Evolutionary conservation across 305 asterid genomes (phyloP).

Genomic region (Fraxinus xanthoxyloides): DNA sequence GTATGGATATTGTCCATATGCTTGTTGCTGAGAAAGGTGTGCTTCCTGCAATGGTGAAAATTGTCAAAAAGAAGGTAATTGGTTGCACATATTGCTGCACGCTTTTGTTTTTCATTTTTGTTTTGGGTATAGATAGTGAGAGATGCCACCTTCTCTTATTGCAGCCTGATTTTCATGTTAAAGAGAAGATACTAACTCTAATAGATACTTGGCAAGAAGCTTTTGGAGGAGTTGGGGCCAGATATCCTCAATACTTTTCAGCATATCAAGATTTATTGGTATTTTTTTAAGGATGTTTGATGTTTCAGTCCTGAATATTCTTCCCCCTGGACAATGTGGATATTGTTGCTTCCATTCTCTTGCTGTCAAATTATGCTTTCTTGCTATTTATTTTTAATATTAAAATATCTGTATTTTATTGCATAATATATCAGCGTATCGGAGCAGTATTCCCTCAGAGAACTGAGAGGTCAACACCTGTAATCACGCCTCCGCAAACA

Average conservation of each 20-base stretch:
- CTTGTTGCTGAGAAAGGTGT: conserved; percentile 95
- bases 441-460: conserved; percentile 98
- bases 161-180: conserved; percentile 97
- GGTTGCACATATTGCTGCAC: conserved; percentile 15
- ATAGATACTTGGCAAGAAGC: conserved; percentile 99
- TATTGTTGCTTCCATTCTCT: conserved; percentile 13
- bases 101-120: conserved; percentile 11
- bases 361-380: conserved; percentile 18
- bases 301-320: background rate
- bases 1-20: conserved; percentile 96
- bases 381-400: background rate
- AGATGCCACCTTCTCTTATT: conserved; percentile 21
- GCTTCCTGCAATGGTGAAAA: conserved; percentile 94
- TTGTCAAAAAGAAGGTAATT: conserved; percentile 82
- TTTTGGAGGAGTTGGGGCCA: conserved; percentile 92
- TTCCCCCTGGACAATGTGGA: background rate
- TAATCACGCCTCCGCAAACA: conserved; percentile 86
- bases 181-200: conserved; percentile 90
- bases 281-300: conserved; percentile 22
- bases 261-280: conserved; percentile 98
- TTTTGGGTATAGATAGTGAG: background rate
- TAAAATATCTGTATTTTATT: conserved; percentile 19
- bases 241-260: conserved; percentile 83
- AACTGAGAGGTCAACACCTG: conserved; percentile 82
- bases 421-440: conserved; percentile 60